phyloP scores from a whole-genome alignment of 345 rosid species.

The Moringa oleifera region DNA sequence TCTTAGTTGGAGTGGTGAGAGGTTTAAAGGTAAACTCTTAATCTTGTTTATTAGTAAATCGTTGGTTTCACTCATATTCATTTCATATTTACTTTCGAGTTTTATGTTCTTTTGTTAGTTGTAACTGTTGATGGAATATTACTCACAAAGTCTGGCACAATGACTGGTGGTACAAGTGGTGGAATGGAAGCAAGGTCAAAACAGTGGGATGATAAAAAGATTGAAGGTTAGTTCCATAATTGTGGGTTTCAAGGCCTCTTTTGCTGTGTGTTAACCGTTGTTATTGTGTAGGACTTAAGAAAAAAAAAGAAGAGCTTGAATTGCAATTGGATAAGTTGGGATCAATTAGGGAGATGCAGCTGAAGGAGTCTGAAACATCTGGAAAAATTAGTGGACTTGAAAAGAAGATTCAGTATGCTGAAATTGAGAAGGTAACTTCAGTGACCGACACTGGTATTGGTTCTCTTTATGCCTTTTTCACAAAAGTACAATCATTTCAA shows the following conservation, averaged over 20 bases:
- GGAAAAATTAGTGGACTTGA: conserved; percentile 96
- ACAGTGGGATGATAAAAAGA: conserved; percentile 93
- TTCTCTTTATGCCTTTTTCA: background rate
- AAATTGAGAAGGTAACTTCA: conserved; percentile 75
- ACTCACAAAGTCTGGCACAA: conserved; percentile 93
- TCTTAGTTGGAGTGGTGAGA: conserved; percentile 94
- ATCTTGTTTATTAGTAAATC: conserved; percentile 13
- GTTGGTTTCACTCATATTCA: conserved; percentile 10
- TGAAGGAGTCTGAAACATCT: conserved; percentile 84
- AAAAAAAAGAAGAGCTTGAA: conserved; percentile 73
- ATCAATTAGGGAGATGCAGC: conserved; percentile 91
- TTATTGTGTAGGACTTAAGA: conserved; percentile 54
- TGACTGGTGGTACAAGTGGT: conserved; percentile 99
- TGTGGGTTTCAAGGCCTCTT: background rate
- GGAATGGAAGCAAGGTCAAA: conserved; percentile 98
- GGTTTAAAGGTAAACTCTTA: conserved; percentile 66
- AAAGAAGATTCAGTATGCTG: conserved; percentile 94
- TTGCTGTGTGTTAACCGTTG: conserved; percentile 13
- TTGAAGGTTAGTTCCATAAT: conserved; percentile 59
- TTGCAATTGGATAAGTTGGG: conserved; percentile 77
- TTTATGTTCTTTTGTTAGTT: conserved; percentile 43
- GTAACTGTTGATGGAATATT: conserved; percentile 94
- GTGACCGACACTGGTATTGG: background rate
- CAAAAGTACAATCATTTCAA: background rate
- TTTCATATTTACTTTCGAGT: conserved; percentile 13